Conservation (phyloP, 148 eudicot species). For the Chenopodium quinoa region DNA sequence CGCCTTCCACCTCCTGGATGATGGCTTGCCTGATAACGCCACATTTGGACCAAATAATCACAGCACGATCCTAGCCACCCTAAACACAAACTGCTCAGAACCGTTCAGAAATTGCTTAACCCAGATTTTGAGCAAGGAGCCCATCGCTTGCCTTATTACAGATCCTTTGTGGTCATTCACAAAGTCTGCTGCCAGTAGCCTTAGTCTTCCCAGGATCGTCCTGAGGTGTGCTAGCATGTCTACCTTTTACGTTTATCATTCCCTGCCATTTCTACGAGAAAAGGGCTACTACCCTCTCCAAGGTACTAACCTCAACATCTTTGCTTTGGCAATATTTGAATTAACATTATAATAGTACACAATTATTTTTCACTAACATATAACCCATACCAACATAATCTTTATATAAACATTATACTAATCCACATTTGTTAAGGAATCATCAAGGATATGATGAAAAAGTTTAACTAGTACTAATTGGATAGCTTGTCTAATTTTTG, state of each 20-base stretch:
- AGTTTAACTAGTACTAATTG: too few species aligned
- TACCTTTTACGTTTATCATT: conserved; percentile 32
- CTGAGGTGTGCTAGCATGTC: conserved; percentile 31
- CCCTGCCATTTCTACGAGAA: conserved; percentile 21
- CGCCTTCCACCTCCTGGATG: conserved; percentile 25
- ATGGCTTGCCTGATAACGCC: conserved; percentile 20
- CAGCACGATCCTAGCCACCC: neutral
- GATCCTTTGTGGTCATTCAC: conserved; percentile 41
- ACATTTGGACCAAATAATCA: neutral
- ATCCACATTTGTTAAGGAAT: too few species aligned
- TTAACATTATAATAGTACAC: too few species aligned
- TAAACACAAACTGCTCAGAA: conserved; percentile 26
- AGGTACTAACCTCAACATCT: conserved; percentile 20
- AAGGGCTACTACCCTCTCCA: conserved; percentile 34
- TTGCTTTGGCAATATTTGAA: too few species aligned
- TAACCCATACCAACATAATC: too few species aligned
- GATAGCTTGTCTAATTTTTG: too few species aligned
- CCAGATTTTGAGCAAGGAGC: conserved; percentile 13
- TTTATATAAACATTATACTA: too few species aligned
- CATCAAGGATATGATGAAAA: too few species aligned
- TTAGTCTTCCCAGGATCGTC: conserved; percentile 27
- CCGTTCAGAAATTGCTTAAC: conserved; percentile 36
- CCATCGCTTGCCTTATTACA: conserved; percentile 31
- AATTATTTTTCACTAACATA: too few species aligned
- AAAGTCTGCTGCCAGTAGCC: conserved; percentile 14